Evolutionary conservation across 73 alveolate species (phyloP).

Genomic region (Paramecium biaurelia): DNA sequence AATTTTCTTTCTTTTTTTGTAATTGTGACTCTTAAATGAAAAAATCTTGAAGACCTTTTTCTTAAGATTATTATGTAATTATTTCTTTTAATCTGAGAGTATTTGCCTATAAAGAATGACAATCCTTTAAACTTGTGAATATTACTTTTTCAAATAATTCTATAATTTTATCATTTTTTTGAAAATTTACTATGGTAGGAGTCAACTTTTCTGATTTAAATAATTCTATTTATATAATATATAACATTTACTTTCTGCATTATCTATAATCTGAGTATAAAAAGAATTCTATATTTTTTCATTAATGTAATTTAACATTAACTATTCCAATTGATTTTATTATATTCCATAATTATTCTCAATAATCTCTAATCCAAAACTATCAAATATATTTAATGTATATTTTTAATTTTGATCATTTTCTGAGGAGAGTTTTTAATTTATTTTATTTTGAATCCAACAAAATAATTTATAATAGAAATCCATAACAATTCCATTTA

Average conservation of each 20-base stretch:
- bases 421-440: neutral
- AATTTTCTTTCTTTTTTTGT: neutral
- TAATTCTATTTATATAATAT: neutral
- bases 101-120: too few species aligned
- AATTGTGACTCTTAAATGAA: too few species aligned
- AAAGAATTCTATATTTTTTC: conserved; percentile 90
- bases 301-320: conserved; percentile 90
- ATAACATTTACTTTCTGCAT: conserved; percentile 63
- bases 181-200: neutral
- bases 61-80: too few species aligned
- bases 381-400: conserved; percentile 84
- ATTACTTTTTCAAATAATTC: neutral
- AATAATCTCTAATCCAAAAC: conserved; percentile 94
- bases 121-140: neutral
- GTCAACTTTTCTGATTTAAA: neutral
- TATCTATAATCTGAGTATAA: conserved; percentile 83
- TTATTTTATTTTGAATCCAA: conserved; percentile 83
- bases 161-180: neutral
- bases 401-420: neutral
- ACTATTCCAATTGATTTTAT: conserved; percentile 79
- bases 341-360: conserved; percentile 68
- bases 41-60: too few species aligned
- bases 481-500: conserved; percentile 89
- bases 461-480: conserved; percentile 79
- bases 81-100: too few species aligned